Conservation (phyloP, 2,329 filamentous ascomycete species). For the Domatiomyces globalis region DNA sequence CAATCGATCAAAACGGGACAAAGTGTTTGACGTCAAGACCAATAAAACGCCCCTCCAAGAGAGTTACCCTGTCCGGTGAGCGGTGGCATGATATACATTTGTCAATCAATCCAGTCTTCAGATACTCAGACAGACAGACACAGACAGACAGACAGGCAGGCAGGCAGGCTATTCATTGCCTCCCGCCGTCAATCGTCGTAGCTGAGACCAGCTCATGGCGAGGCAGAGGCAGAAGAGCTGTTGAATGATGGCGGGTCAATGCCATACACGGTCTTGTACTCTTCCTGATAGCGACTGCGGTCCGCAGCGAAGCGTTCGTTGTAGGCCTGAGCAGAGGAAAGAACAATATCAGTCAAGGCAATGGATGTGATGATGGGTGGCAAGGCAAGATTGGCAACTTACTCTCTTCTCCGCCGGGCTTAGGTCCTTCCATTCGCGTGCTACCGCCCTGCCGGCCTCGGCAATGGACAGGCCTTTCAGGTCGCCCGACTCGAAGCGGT, state of each 20-base stretch:
- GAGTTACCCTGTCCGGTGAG: not conserved
- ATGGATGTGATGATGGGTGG: not conserved
- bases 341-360: conserved; percentile 1
- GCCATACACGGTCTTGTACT: conserved; percentile 26
- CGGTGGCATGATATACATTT: not conserved
- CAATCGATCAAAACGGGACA: not conserved
- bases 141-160: no score
- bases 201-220: not conserved
- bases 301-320: conserved; percentile 19
- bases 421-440: conserved; percentile 36
- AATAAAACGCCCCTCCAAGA: not conserved
- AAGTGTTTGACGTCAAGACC: not conserved
- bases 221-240: not conserved
- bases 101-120: no score
- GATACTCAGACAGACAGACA: no score
- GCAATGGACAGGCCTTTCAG: conserved; percentile 31
- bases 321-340: conserved; percentile 18
- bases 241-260: conserved; percentile 10
- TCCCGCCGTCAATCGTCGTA: no score
- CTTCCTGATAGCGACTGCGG: conserved; percentile 22
- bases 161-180: no score
- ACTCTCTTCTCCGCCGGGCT: conserved; percentile 25
- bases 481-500: conserved; percentile 36
- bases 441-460: conserved; percentile 31
- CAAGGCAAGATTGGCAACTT: conserved; percentile 5